Percentiles rank a stretch among this genome's conserved stretches.
Conservation (phyloP, 2,329 filamentous ascomycete genomes). For the Talaromyces sp. region DNA sequence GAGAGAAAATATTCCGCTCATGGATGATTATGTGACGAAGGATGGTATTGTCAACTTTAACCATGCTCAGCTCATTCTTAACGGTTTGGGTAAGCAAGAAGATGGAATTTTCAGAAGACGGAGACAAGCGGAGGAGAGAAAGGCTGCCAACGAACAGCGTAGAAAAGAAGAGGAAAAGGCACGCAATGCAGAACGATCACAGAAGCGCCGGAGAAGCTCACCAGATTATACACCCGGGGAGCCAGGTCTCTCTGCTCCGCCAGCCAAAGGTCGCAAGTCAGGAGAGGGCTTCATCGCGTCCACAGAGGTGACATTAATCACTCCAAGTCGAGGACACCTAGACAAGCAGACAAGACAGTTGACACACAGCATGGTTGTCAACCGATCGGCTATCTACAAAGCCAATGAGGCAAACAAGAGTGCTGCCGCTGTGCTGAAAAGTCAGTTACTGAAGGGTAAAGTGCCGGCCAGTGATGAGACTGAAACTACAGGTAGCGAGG, state of each 20-base stretch:
- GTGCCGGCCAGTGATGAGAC: slow-evolving; percentile 21
- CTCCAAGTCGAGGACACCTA: slow-evolving; percentile 53
- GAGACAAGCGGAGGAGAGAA: slow-evolving; percentile 79
- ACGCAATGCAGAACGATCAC: slow-evolving; percentile 45
- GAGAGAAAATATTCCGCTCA: slow-evolving; percentile 83
- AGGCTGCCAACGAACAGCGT: slow-evolving; percentile 74
- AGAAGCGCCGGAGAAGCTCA: slow-evolving; percentile 45
- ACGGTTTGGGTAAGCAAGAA: slow-evolving; percentile 87
- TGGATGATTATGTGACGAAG: slow-evolving; percentile 95
- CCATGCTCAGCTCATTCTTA: slow-evolving; percentile 80
- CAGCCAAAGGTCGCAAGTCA: slow-evolving; percentile 26
- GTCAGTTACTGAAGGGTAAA: slow-evolving; percentile 61
- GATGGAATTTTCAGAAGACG: slow-evolving; percentile 87
- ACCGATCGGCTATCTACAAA: slow-evolving; percentile 62
- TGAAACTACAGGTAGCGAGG: slow-evolving; percentile 25
- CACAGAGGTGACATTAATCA: slow-evolving; percentile 55
- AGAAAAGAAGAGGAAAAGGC: slow-evolving; percentile 67
- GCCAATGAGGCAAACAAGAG: slow-evolving; percentile 88
- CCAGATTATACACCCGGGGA: slow-evolving; percentile 45
- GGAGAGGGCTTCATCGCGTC: slow-evolving; percentile 38
- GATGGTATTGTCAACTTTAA: slow-evolving; percentile 88
- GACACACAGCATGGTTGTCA: slow-evolving; percentile 86
- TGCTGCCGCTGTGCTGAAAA: slow-evolving; percentile 83
- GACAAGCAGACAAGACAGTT: slow-evolving; percentile 58
- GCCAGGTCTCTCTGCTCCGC: slow-evolving; percentile 20